These are phyloP conservation scores for Galerina sulciceps DNA, from an alignment of 768 basidiomycete species.

Conservation along the genomic window DNA sequence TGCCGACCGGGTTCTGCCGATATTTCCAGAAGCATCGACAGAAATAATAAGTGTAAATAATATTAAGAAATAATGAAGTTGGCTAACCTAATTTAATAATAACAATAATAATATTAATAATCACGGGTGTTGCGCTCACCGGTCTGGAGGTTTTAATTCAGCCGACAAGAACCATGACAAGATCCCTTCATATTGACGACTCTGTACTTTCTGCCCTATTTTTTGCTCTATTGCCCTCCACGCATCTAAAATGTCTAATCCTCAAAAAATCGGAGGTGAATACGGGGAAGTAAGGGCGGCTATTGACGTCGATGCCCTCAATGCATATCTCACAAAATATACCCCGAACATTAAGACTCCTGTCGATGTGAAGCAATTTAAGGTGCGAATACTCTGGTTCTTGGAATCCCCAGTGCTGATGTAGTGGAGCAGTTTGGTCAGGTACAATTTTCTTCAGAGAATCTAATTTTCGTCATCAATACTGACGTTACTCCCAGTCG, in stretches of 20 bases:
- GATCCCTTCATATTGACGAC: neutral
- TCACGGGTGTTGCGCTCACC: too few species aligned
- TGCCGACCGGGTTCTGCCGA: slow-evolving; percentile 45
- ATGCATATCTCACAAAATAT: slow-evolving; percentile 62
- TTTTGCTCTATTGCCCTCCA: slow-evolving; percentile 3
- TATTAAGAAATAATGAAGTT: too few species aligned
- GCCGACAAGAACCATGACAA: too few species aligned
- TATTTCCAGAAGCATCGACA: slow-evolving; percentile 39
- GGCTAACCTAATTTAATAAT: too few species aligned
- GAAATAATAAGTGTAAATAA: slow-evolving; percentile 5
- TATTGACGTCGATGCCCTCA: slow-evolving; percentile 68
- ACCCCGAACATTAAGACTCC: slow-evolving; percentile 63
- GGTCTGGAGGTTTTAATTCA: too few species aligned
- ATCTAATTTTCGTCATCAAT: too few species aligned
- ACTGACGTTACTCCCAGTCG: slow-evolving; percentile 51
- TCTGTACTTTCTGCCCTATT: neutral
- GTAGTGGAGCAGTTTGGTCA: slow-evolving; percentile 72
- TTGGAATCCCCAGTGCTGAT: neutral
- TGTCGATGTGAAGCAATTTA: slow-evolving; percentile 89
- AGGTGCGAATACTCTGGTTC: slow-evolving; percentile 48
- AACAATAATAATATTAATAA: too few species aligned
- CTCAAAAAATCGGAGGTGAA: slow-evolving; percentile 68
- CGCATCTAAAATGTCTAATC: slow-evolving; percentile 25
- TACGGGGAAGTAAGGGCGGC: slow-evolving; percentile 74
- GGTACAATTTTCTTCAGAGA: slow-evolving; percentile 45